Evolutionary conservation across 2,329 filamentous ascomycete species (phyloP), one percentile per base, ranked within the genome.

Genomic region (Fusarium ramigenum): DNA sequence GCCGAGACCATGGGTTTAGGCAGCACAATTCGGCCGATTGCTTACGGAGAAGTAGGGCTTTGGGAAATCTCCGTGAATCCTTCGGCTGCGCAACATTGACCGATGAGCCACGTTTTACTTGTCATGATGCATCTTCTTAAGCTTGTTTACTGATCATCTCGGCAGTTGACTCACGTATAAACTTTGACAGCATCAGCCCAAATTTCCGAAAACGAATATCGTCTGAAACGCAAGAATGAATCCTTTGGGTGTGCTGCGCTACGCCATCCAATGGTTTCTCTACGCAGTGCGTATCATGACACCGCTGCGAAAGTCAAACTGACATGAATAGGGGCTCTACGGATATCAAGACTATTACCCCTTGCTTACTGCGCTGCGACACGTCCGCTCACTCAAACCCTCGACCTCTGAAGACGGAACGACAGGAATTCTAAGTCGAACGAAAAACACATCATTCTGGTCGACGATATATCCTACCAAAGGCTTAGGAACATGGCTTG

Each of bases 291-390:
- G 54, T 12, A 28, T 16, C 30, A 46, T 16, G 42, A 34, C 14
- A 21, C 28, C 9, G 1, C 5, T 15, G 7, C 7, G 10, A 21
- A 5, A 28, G 7, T 8, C 6, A 9, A 5, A 2, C 21, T 62
- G 5, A 66, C 16, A 1, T 19, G 18, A 2, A 18, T 23, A 66
- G 61, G 42, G 18, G 9, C 61, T 53, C 6, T 66, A 66, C 30
- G 47, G 30, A n/a, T 66, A 58, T 15, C 19, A 65, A 4, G n/a
- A 28, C 15, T 47, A 58, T 2, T 47, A 65, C 14, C 61, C 63
- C 9, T 9, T 34, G 1, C 21, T 28, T 3, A 37, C 60, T 15
- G 30, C 42, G 0, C 23, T 43, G 4, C 60, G 61, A 8, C 63
- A 66, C 42, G 61, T 66, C 2, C 42, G 32, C 18, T 58, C 40